Percentiles rank a stretch among this genome's conserved stretches.
phyloP scores from a whole-genome alignment of 192 early-diverging fungal species.

The Entophlyctis luteolus region DNA sequence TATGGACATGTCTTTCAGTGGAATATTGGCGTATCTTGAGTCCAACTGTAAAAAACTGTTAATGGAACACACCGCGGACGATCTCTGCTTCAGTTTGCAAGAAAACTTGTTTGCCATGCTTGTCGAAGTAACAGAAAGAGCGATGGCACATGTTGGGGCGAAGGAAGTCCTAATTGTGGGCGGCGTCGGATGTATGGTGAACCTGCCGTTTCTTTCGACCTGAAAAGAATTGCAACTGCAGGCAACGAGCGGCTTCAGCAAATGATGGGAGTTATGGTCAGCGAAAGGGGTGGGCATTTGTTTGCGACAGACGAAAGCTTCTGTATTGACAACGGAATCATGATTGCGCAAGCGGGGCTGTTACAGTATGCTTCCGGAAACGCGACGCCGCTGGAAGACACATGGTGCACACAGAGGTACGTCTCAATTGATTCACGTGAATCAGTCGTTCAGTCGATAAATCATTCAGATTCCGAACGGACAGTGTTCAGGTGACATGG shows the following conservation, averaged over 20 bases:
- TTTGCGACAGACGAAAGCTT: constrained; percentile 96
- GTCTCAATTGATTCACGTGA: background rate
- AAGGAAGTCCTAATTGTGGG: constrained; percentile 91
- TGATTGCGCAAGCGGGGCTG: constrained; percentile 97
- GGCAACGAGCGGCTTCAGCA: constrained; percentile 87
- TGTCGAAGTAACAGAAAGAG: constrained; percentile 97
- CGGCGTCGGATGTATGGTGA: constrained; percentile 81
- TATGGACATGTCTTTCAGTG: constrained; percentile 98
- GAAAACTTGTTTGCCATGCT: constrained; percentile 99
- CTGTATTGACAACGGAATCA: constrained; percentile 98
- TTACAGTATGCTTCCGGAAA: constrained; percentile 78
- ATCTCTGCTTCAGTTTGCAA: constrained; percentile 96
- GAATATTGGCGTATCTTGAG: constrained; percentile 90
- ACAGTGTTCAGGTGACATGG: constrained; percentile 43
- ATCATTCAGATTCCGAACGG: constrained; percentile 35
- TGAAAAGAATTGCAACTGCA: constrained; percentile 15
- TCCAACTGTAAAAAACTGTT: constrained; percentile 36
- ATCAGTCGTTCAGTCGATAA: background rate
- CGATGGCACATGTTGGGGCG: constrained; percentile 95
- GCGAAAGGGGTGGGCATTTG: constrained; percentile 77
- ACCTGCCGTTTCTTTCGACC: background rate
- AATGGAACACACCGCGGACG: constrained; percentile 60
- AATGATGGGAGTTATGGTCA: constrained; percentile 97
- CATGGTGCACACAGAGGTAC: constrained; percentile 85
- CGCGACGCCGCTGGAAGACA: constrained; percentile 77